A percentile compares a stretch with the other conserved stretches of the same genome.
phyloP scores from a whole-genome alignment of 352 stramenopile genomes.

The Globisporangium middletonii region DNA sequence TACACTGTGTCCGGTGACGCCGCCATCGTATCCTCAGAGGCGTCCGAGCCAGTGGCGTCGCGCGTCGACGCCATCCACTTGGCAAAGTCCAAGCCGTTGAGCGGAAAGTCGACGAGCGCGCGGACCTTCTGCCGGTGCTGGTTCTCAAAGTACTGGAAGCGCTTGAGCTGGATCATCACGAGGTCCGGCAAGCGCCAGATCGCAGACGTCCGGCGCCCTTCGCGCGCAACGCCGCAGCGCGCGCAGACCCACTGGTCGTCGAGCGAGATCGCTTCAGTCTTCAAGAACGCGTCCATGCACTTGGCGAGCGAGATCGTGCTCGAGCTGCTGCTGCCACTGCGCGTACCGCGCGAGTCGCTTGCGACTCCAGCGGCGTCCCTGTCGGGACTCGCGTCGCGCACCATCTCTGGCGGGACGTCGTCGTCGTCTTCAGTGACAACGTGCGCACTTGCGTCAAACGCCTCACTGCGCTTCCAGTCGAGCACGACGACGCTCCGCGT shows the following conservation, averaged over 20 bases:
- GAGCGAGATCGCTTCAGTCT: conserved; percentile 58
- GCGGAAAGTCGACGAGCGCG: conserved; percentile 71
- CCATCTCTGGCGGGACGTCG: conserved; percentile 22
- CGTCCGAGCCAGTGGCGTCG: background rate
- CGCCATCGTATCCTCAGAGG: background rate
- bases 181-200: conserved; percentile 75
- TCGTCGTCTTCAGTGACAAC: conserved; percentile 29
- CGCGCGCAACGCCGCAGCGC: conserved; percentile 50
- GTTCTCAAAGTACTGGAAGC: conserved; percentile 85
- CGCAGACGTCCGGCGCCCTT: conserved; percentile 48
- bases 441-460: conserved; percentile 20
- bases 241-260: conserved; percentile 78
- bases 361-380: background rate
- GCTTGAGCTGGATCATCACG: conserved; percentile 88
- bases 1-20: conserved; percentile 49
- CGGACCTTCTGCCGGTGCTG: conserved; percentile 80
- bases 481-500: conserved; percentile 72
- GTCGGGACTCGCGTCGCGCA: conserved; percentile 6
- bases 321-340: background rate
- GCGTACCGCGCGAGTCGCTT: background rate
- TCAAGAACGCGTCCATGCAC: conserved; percentile 72
- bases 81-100: conserved; percentile 75
- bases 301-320: conserved; percentile 39
- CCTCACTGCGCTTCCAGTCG: conserved; percentile 40
- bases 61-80: conserved; percentile 45